A percentile compares a stretch with the other conserved stretches of the same genome.
Evolutionary conservation across 441 rosid species (phyloP).

Genomic region (Populus hybrid): DNA sequence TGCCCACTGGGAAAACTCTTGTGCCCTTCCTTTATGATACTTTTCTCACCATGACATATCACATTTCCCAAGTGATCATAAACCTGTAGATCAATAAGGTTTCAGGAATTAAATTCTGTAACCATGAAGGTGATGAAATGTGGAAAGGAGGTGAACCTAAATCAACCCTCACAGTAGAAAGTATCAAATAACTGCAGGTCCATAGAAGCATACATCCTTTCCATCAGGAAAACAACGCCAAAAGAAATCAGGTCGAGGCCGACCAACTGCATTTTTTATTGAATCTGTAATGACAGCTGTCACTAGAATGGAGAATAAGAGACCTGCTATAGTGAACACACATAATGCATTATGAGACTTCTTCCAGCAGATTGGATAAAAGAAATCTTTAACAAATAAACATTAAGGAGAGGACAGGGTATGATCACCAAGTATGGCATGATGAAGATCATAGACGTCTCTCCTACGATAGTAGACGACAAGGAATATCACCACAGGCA

Average conservation of each 20-base stretch:
- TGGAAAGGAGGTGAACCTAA: not conserved
- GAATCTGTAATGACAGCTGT: slow-evolving; percentile 77
- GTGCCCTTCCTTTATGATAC: slow-evolving; percentile 71
- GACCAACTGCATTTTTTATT: slow-evolving; percentile 73
- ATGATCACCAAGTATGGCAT: slow-evolving; percentile 61
- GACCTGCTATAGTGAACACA: slow-evolving; percentile 44
- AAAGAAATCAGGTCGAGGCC: slow-evolving; percentile 94
- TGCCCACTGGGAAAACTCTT: slow-evolving; percentile 97
- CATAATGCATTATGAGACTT: not conserved
- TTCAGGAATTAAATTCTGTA: slow-evolving; percentile 6
- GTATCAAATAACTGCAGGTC: slow-evolving; percentile 6
- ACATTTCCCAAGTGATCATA: slow-evolving; percentile 67
- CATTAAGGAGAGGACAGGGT: slow-evolving; percentile 2
- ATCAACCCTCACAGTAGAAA: not conserved
- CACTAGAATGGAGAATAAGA: slow-evolving; percentile 60
- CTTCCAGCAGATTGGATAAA: not conserved
- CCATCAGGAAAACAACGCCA: slow-evolving; percentile 98
- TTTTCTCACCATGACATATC: slow-evolving; percentile 60
- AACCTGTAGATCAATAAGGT: slow-evolving; percentile 27
- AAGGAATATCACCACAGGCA: slow-evolving; percentile 63
- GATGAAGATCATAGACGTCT: slow-evolving; percentile 89
- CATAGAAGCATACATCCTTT: slow-evolving; percentile 51
- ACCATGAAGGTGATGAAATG: not conserved
- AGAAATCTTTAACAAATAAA: slow-evolving; percentile 1
- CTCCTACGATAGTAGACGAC: slow-evolving; percentile 54